Conservation (phyloP, 2,329 filamentous ascomycete genomes). For the Orbilia brochopaga region DNA sequence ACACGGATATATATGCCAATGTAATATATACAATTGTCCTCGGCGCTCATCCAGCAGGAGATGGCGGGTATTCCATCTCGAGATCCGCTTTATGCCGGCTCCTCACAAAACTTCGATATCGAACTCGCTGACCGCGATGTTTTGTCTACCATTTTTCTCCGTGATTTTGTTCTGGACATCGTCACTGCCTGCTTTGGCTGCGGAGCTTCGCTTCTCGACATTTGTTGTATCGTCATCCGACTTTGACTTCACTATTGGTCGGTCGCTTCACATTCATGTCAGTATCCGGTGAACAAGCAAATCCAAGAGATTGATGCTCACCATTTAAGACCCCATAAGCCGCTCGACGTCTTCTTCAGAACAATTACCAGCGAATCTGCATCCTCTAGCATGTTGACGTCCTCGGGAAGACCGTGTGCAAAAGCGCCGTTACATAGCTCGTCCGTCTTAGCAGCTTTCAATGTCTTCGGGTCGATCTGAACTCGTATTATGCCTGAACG, state of each 20-base stretch:
- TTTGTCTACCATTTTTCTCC: slow-evolving; percentile 5
- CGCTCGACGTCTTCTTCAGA: background rate
- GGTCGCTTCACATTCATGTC: background rate
- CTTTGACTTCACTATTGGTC: background rate
- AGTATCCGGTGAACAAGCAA: background rate
- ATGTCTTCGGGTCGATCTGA: slow-evolving; percentile 15
- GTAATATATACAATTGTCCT: background rate
- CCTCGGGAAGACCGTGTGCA: background rate
- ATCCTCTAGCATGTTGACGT: background rate
- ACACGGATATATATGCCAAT: background rate
- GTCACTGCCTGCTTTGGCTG: background rate
- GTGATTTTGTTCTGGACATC: background rate
- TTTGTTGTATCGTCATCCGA: background rate
- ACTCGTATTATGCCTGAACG: slow-evolving; percentile 18
- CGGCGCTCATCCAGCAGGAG: too few species aligned
- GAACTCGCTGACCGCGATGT: slow-evolving; percentile 25
- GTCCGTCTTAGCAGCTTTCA: slow-evolving; percentile 27
- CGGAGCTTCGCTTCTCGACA: slow-evolving; percentile 6
- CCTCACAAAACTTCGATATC: slow-evolving; percentile 26
- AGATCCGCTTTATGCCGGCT: too few species aligned
- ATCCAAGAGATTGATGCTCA: background rate
- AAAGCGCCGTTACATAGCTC: slow-evolving; percentile 6
- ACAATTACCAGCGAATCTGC: background rate
- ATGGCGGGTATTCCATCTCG: too few species aligned
- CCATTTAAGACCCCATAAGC: slow-evolving; percentile 6